phyloP scores from a whole-genome alignment of 257 asterid species.

The Penstemon davidsonii region DNA sequence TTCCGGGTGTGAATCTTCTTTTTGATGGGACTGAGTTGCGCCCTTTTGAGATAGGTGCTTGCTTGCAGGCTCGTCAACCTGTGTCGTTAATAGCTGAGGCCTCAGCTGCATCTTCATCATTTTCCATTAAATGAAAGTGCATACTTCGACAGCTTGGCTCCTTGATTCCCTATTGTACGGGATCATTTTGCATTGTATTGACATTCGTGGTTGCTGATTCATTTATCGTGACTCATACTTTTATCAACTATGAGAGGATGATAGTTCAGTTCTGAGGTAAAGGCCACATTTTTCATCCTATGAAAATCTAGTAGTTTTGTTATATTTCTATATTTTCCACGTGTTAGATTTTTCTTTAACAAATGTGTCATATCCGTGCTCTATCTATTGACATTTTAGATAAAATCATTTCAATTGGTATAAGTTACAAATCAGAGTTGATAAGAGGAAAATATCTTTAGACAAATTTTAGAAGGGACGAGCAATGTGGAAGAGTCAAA shows the following conservation, averaged over 20 bases:
- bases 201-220: constrained; percentile 22
- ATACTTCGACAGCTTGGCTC: constrained; percentile 10
- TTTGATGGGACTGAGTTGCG: constrained; percentile 88
- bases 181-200: constrained; percentile 23
- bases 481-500: not conserved
- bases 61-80: constrained; percentile 98
- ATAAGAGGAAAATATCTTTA: not conserved
- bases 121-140: constrained; percentile 47
- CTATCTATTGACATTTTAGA: not conserved
- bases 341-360: not conserved
- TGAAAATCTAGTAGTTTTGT: not conserved
- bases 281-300: not conserved
- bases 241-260: constrained; percentile 19
- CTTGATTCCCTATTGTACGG: constrained; percentile 16
- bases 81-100: constrained; percentile 90
- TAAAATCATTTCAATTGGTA: not conserved
- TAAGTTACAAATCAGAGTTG: not conserved
- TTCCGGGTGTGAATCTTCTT: constrained; percentile 91
- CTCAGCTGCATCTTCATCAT: constrained; percentile 70
- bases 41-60: constrained; percentile 94
- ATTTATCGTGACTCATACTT: constrained; percentile 16
- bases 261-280: constrained; percentile 30
- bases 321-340: constrained; percentile 8
- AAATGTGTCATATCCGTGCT: not conserved
- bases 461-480: not conserved